Conservation (phyloP, 768 basidiomycete species). For the Pisolithus sp. region DNA sequence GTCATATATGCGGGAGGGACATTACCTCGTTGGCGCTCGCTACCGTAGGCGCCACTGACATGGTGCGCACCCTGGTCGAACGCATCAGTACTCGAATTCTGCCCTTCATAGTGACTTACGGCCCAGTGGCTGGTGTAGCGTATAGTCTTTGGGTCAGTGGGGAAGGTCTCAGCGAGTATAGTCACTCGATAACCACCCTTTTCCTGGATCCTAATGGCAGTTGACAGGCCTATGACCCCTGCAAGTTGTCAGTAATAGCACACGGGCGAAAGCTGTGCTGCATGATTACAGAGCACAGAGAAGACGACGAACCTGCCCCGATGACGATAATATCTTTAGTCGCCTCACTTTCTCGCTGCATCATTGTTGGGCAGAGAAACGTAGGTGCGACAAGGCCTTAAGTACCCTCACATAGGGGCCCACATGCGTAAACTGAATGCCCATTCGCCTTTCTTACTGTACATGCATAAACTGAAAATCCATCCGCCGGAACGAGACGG, state of each 20-base stretch:
- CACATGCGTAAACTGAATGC: too few relatives aligned
- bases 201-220: conserved; percentile 66
- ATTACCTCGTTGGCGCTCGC: conserved; percentile 51
- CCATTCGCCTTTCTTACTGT: too few relatives aligned
- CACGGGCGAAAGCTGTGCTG: neutral
- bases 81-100: neutral
- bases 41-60: conserved; percentile 51
- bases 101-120: conserved; percentile 35
- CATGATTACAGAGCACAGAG: neutral
- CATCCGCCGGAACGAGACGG: too few relatives aligned
- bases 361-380: too few relatives aligned
- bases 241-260: neutral
- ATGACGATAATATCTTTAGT: conserved; percentile 32
- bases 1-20: neutral
- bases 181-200: conserved; percentile 55
- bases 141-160: conserved; percentile 67
- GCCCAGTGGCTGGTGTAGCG: conserved; percentile 81
- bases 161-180: conserved; percentile 65
- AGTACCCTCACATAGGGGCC: too few relatives aligned
- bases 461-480: too few relatives aligned
- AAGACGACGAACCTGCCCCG: conserved; percentile 32
- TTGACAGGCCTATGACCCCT: conserved; percentile 78
- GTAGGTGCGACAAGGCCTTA: too few relatives aligned
- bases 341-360: neutral
- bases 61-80: conserved; percentile 68